Conservation (phyloP, 1,284 basidiomycete species). For the Afroboletus lepidellus region DNA sequence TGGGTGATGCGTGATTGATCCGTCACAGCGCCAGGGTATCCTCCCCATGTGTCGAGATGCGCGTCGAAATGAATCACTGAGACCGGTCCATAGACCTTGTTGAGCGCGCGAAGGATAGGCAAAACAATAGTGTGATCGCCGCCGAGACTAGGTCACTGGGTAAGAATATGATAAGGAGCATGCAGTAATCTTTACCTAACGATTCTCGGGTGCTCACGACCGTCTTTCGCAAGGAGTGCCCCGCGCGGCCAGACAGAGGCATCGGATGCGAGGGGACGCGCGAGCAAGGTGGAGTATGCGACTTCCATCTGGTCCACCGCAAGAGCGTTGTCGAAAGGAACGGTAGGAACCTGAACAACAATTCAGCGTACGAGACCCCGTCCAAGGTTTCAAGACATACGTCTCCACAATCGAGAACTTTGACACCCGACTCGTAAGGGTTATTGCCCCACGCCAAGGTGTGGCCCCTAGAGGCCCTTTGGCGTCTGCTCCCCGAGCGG, state of each 20-base stretch:
- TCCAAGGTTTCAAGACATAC: conserved; percentile 35
- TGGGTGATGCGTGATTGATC: conserved; percentile 69
- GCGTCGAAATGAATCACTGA: conserved; percentile 83
- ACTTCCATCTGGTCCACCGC: conserved; percentile 79
- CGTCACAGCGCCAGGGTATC: conserved; percentile 51
- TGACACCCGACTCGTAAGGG: conserved; percentile 57
- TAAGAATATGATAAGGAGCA: background rate
- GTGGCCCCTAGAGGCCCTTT: conserved; percentile 55
- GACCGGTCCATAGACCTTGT: conserved; percentile 72
- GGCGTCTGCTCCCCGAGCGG: conserved; percentile 71
- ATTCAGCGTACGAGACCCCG: conserved; percentile 1
- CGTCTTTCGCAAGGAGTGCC: conserved; percentile 48
- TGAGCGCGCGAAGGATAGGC: conserved; percentile 69
- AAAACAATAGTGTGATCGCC: conserved; percentile 80
- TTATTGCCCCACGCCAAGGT: conserved; percentile 68
- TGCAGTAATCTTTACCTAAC: conserved; percentile 46
- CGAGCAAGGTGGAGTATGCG: conserved; percentile 68
- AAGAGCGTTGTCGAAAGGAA: conserved; percentile 70
- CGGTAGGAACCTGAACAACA: conserved; percentile 59
- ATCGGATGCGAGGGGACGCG: conserved; percentile 45
- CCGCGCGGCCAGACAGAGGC: conserved; percentile 28
- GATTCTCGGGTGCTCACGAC: conserved; percentile 62
- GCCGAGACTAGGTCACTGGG: conserved; percentile 50
- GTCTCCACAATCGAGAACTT: conserved; percentile 80
- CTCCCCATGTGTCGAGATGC: conserved; percentile 68